Evolutionary conservation across 192 early-diverging fungal species (phyloP), one percentile per base, ranked within the genome.

Genomic region (Gonapodya prolifera): DNA sequence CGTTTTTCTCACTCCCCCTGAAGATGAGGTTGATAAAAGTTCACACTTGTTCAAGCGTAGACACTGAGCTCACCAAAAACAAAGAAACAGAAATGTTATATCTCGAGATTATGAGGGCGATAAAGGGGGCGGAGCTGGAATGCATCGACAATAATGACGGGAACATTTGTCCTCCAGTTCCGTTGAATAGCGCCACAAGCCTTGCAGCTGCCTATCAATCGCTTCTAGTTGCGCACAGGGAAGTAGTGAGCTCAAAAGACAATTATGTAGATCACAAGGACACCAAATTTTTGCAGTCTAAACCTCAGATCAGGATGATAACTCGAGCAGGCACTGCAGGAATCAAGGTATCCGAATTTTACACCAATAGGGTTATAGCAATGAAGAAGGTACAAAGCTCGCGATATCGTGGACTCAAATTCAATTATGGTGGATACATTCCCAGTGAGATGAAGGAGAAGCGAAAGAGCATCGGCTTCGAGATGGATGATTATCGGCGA

Each of bases 1-100:
- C 23, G 45, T 61, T 61, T 61, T 8, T 23, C 23, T 23, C 45
- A 16, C n/a, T n/a, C n/a, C n/a, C n/a, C n/a, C n/a, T n/a, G n/a
- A n/a, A n/a, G n/a, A n/a, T n/a, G n/a, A n/a, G n/a, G n/a, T n/a
- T n/a, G n/a, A n/a, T n/a, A n/a, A 16, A 61, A 61, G 23, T 61
- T 61, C 45, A 61, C 23, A 61, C 45, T 61, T 61, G 23, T 61
- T 8, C 45, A 61, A 16, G 45, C 8, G 23, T 8, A 86, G 87
- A 89, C 76, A 84, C 84, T 69, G 86, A 88, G 35, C 79, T 89
- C 0, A 78, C 80, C 29, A 77, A 83, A 75, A 86, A 78, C 80
- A 89, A 89, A 70, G 87, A 89, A 70, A 84, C 86, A 29, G 86
- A 87, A 79, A 86, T 87, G 78, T 79, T 89, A 2, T 89, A 89